Evolutionary conservation across 1,139 yeast species (phyloP).

Genomic region (Saccharomyces hybrid): DNA sequence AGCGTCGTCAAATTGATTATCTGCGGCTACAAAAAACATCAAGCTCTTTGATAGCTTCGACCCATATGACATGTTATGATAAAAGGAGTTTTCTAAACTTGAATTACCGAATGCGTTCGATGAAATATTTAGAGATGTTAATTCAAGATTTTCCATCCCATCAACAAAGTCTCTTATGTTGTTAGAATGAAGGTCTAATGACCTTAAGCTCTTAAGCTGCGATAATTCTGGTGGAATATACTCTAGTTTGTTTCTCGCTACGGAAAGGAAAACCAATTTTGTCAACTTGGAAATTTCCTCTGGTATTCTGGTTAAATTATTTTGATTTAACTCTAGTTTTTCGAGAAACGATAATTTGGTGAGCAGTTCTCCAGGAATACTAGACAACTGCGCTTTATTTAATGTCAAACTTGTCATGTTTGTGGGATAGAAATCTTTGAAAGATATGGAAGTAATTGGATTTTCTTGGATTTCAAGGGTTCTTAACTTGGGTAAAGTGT

Average conservation of each 20-base stretch:
- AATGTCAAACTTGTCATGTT: conserved; percentile 68
- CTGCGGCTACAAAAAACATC: conserved; percentile 59
- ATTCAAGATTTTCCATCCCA: conserved; percentile 57
- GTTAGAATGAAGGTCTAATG: conserved; percentile 79
- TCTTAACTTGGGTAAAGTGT: conserved; percentile 51
- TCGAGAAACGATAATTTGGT: conserved; percentile 60
- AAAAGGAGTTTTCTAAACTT: conserved; percentile 19
- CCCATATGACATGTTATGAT: conserved; percentile 17
- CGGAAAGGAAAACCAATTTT: conserved; percentile 57
- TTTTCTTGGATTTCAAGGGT: conserved; percentile 56
- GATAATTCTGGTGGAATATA: conserved; percentile 66
- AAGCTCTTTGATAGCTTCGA: conserved; percentile 47
- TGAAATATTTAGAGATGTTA: conserved; percentile 62
- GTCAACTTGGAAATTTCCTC: conserved; percentile 54
- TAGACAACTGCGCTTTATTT: conserved; percentile 74
- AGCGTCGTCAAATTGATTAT: conserved; percentile 75
- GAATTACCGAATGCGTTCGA: conserved; percentile 58
- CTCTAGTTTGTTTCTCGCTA: conserved; percentile 69
- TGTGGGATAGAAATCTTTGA: conserved; percentile 49
- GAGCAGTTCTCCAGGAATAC: conserved; percentile 60
- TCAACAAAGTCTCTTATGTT: conserved; percentile 67
- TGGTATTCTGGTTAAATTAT: conserved; percentile 75
- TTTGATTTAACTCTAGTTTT: conserved; percentile 69
- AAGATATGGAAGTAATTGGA: conserved; percentile 71
- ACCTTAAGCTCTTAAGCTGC: conserved; percentile 50